phyloP scores from a whole-genome alignment of 2,329 filamentous ascomycete species.

The Akanthomyces uredinophilus region DNA sequence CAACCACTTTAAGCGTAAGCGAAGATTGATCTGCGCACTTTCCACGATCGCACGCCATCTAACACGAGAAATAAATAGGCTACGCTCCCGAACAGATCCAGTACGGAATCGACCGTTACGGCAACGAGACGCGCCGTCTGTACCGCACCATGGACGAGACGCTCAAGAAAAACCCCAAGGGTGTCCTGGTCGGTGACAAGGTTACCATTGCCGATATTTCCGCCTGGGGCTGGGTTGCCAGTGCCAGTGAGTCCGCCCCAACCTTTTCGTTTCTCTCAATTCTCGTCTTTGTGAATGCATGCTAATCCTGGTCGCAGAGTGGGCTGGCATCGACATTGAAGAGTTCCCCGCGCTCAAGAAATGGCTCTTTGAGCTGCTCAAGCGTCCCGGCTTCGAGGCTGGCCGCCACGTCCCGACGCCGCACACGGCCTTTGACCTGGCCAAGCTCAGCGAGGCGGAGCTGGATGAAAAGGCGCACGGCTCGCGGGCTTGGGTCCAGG shows the following conservation, averaged over 20 bases:
- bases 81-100: slow-evolving; percentile 79
- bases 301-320: slow-evolving; percentile 23
- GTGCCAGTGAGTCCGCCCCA: slow-evolving; percentile 33
- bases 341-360: slow-evolving; percentile 71
- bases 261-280: neutral
- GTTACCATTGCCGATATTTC: slow-evolving; percentile 75
- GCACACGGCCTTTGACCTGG: slow-evolving; percentile 52
- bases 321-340: slow-evolving; percentile 52
- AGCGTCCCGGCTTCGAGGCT: slow-evolving; percentile 67
- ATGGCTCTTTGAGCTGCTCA: slow-evolving; percentile 69
- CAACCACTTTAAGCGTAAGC: slow-evolving; percentile 72
- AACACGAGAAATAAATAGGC: slow-evolving; percentile 29
- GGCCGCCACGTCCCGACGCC: slow-evolving; percentile 66
- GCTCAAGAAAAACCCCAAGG: slow-evolving; percentile 51
- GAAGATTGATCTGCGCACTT: neutral
- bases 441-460: slow-evolving; percentile 41
- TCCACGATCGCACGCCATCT: neutral
- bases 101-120: slow-evolving; percentile 78
- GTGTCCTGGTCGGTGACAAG: slow-evolving; percentile 62
- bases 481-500: slow-evolving; percentile 59
- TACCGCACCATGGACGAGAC: slow-evolving; percentile 74
- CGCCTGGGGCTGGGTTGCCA: slow-evolving; percentile 71
- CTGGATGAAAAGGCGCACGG: slow-evolving; percentile 52
- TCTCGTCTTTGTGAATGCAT: neutral
- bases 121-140: slow-evolving; percentile 76